phyloP scores from a whole-genome alignment of 305 asterid genomes.

The Vinca major region DNA sequence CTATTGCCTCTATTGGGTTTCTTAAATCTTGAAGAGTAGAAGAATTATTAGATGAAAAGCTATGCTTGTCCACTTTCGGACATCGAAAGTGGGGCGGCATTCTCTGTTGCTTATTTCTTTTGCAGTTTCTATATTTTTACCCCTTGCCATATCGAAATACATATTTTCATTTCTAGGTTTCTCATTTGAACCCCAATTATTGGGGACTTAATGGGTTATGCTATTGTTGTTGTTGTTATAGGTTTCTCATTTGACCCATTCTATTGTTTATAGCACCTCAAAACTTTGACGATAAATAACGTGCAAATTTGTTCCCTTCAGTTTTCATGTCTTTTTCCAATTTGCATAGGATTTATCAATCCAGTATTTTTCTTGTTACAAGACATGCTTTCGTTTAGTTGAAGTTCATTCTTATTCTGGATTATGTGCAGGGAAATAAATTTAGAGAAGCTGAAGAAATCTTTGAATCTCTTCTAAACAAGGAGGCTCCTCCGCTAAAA shows the following conservation, averaged over 20 bases:
- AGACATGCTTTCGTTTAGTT: neutral
- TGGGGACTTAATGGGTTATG: too few species aligned
- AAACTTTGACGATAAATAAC: neutral
- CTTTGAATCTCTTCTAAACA: constrained; percentile 55
- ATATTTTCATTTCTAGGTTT: neutral
- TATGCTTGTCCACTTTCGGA: too few species aligned
- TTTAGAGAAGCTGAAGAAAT: constrained; percentile 83
- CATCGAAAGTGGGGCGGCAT: too few species aligned
- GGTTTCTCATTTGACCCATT: neutral
- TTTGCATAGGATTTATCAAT: neutral
- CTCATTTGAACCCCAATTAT: neutral
- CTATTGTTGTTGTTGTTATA: too few species aligned
- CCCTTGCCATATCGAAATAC: neutral
- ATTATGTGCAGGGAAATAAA: constrained; percentile 57
- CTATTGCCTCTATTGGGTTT: neutral
- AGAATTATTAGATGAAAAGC: neutral
- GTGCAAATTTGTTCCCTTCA: neutral
- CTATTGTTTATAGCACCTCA: neutral
- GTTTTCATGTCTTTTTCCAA: neutral
- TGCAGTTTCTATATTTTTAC: too few species aligned
- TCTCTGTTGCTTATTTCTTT: too few species aligned
- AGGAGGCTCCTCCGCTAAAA: constrained; percentile 54
- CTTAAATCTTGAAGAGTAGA: neutral
- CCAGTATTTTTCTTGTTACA: neutral
- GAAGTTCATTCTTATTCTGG: constrained; percentile 5